Base-by-base conservation (phyloP, 2,329 filamentous ascomycete genomes). In the Talaromyces sp. region DNA sequence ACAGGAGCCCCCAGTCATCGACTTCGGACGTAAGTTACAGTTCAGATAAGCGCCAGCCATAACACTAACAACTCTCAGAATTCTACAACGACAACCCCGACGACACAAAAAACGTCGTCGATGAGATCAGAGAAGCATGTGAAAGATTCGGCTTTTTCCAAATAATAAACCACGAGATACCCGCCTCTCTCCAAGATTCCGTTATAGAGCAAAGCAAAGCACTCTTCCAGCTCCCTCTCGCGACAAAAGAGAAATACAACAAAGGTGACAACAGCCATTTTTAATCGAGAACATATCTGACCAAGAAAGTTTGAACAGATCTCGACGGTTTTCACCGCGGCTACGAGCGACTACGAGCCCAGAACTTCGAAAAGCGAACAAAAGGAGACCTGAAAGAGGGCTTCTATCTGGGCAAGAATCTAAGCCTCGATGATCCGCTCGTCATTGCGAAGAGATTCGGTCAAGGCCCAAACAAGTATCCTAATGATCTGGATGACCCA, bases 101-200 rank as follows among this genome's bases (percentile, higher is more conserved):
- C 7, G 37, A 32, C 7, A 56, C 54, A 37, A 45, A 51, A 35
- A 37, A 2, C 4, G 42, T 62, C 7, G 65, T 76, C 3, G 52
- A 68, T 0, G 67, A 75, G 41, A 69, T 80, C 29, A 70, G 75
- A 5, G 58, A 68, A 27, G 75, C 76, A 45, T 80, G 77, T 56
- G 65, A 72, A 16, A 75, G 69, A 58, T 80, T 70, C 30, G 80
- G 81, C 3, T 83, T 83, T 66, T 82, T 83, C 67, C 79, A 82
- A 58, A 74, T 84, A 45, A 70, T 71, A 7, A 76, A 77, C 7
- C 80, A 83, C 60, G 69, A 73, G 3, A 71, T 84, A 3, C 64
- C 76, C 1, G 54, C 69, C 4, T 52, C 61, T 4, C 64, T 79
- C 14, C 79, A 78, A 57, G 56, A 72, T 9, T 63, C 64, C 2